Conservation (phyloP, 2,329 filamentous ascomycete genomes). For the Colletotrichum eleusines region DNA sequence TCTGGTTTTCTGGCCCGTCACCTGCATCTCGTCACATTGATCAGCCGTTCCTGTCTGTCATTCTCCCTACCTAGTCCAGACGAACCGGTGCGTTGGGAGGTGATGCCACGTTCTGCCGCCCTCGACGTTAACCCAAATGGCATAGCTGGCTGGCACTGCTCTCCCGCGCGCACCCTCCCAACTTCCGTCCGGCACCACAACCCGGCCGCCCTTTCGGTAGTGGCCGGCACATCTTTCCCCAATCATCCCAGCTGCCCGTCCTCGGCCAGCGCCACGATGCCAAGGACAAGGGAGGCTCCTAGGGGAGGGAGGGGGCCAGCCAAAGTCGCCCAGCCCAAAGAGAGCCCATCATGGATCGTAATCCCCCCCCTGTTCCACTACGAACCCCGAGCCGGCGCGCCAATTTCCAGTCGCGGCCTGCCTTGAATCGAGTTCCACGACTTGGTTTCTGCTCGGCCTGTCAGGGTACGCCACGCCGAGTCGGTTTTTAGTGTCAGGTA, state of each 20-base stretch:
- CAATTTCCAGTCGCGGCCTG: constrained; percentile 16
- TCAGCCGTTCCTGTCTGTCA: constrained; percentile 19
- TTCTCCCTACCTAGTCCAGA: constrained; percentile 21
- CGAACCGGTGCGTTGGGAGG: constrained; percentile 34
- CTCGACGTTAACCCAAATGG: constrained; percentile 25
- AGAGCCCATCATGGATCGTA: constrained; percentile 12
- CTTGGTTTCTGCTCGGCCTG: constrained; percentile 48
- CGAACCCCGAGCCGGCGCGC: constrained; percentile 37
- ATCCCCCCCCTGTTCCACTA: constrained; percentile 14
- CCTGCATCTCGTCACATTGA: constrained; percentile 28
- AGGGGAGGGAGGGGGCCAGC: too few relatives aligned
- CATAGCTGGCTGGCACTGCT: constrained; percentile 34
- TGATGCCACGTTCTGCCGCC: constrained; percentile 29
- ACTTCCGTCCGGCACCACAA: constrained; percentile 34
- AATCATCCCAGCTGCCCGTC: constrained; percentile 24
- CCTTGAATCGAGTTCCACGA: constrained; percentile 32
- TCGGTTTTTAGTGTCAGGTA: constrained; percentile 53
- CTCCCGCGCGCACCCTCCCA: constrained; percentile 36
- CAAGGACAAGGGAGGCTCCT: not conserved
- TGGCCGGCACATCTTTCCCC: constrained; percentile 38
- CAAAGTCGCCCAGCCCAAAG: constrained; percentile 14
- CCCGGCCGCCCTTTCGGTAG: constrained; percentile 31
- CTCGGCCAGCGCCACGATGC: constrained; percentile 29
- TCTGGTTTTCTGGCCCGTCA: constrained; percentile 21
- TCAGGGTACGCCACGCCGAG: constrained; percentile 55